Percentiles rank a stretch among this genome's conserved stretches.
Evolutionary conservation across 176 grass and related monocot species (phyloP).

Genomic region (Puya raimondii): DNA sequence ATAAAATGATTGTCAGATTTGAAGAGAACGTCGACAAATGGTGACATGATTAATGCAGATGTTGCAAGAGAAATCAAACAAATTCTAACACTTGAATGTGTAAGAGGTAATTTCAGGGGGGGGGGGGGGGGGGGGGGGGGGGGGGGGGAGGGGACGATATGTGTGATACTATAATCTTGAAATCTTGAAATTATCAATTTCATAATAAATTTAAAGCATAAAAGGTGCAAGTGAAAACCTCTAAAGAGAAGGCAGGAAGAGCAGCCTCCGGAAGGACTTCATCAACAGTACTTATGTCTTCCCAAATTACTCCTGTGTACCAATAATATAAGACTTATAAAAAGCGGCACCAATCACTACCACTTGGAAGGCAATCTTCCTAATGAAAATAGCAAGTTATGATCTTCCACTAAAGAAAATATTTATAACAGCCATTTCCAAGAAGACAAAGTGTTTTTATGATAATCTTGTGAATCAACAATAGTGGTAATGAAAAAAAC

Average conservation of each 20-base stretch:
- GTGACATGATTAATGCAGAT: neutral
- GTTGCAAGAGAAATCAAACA: neutral
- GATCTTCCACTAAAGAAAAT: too few relatives aligned
- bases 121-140: too few relatives aligned
- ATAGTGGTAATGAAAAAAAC: too few relatives aligned
- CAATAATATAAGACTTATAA: neutral
- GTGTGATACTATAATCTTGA: neutral
- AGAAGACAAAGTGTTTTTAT: too few relatives aligned
- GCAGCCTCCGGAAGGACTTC: slow-evolving; percentile 93
- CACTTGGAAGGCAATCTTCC: too few relatives aligned
- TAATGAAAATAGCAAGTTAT: too few relatives aligned
- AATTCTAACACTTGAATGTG: neutral
- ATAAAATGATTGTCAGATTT: too few relatives aligned
- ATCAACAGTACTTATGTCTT: slow-evolving; percentile 59
- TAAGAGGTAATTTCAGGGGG: neutral
- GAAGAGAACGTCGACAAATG: neutral
- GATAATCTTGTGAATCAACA: too few relatives aligned
- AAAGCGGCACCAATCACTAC: neutral
- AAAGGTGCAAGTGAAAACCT: slow-evolving; percentile 45
- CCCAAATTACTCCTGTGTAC: slow-evolving; percentile 61
- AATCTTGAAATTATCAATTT: neutral
- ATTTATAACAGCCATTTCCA: too few relatives aligned
- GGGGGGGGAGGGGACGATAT: neutral
- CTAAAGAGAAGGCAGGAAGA: slow-evolving; percentile 81
- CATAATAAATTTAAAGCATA: slow-evolving; percentile 15